Percentiles rank a stretch among this genome's conserved stretches.
Evolutionary conservation across 2,329 filamentous ascomycete genomes (phyloP).

Genomic region (Huntiella decipiens): DNA sequence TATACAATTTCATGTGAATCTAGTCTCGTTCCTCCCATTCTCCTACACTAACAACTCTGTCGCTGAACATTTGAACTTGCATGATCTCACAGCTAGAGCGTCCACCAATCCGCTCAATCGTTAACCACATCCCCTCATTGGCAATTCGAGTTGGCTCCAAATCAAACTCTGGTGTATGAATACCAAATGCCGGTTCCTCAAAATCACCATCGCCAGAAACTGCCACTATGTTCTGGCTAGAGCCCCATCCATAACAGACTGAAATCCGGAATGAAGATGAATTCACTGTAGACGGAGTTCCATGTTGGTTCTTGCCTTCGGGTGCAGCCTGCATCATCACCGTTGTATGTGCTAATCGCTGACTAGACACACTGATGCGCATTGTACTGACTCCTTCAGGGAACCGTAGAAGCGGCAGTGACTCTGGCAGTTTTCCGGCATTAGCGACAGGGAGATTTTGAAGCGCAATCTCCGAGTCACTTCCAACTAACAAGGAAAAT

Average conservation of each 20-base stretch:
- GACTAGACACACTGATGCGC: slow-evolving; percentile 16
- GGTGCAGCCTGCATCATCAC: slow-evolving; percentile 18
- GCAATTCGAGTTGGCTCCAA: slow-evolving; percentile 43
- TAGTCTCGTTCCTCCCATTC: slow-evolving; percentile 21
- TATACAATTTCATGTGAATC: background rate
- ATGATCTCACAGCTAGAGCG: slow-evolving; percentile 25
- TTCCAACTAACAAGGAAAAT: slow-evolving; percentile 59
- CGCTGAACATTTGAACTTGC: slow-evolving; percentile 32
- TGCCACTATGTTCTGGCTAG: slow-evolving; percentile 44
- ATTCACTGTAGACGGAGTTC: background rate
- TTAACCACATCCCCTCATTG: slow-evolving; percentile 51
- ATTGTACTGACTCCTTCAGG: slow-evolving; percentile 21
- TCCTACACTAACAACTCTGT: slow-evolving; percentile 25
- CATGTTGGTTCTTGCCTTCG: background rate
- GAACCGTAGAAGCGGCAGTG: slow-evolving; percentile 37
- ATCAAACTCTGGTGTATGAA: slow-evolving; percentile 58
- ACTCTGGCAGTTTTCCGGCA: slow-evolving; percentile 51
- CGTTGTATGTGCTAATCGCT: slow-evolving; percentile 3
- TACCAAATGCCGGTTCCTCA: slow-evolving; percentile 43
- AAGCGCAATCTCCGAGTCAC: slow-evolving; percentile 30
- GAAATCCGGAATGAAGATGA: slow-evolving; percentile 46
- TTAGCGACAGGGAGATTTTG: slow-evolving; percentile 48
- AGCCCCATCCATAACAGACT: slow-evolving; percentile 53
- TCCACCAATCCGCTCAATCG: slow-evolving; percentile 61
- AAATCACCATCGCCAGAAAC: slow-evolving; percentile 57